phyloP scores from a whole-genome alignment of 805 yeast species.

The Yamadazyma insecticola region DNA sequence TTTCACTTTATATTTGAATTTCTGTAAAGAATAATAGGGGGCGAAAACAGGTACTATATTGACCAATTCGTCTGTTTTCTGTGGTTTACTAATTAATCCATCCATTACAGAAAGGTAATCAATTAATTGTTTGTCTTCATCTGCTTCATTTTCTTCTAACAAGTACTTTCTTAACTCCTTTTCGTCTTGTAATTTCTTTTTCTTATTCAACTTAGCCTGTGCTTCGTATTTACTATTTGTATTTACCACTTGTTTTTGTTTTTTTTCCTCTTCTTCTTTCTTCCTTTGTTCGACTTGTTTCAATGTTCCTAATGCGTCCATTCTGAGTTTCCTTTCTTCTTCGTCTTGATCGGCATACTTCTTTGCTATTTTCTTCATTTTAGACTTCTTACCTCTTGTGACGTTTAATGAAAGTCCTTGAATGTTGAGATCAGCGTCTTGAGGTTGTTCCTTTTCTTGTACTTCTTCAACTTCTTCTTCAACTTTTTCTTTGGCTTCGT shows the following conservation, averaged over 20 bases:
- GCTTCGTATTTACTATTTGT: constrained; percentile 19
- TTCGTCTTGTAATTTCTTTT: constrained; percentile 43
- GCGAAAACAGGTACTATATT: constrained; percentile 85
- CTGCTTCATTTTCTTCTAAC: constrained; percentile 30
- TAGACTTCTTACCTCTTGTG: constrained; percentile 79
- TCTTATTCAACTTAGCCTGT: constrained; percentile 38
- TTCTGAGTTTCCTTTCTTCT: constrained; percentile 68
- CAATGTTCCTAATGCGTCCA: constrained; percentile 81
- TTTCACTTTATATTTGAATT: constrained; percentile 77
- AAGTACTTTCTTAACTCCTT: constrained; percentile 41
- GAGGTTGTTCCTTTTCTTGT: not conserved
- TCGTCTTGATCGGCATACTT: constrained; percentile 93
- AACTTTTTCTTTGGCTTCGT: constrained; percentile 6
- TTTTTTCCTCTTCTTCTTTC: constrained; percentile 20
- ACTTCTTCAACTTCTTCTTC: constrained; percentile 1
- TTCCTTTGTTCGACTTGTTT: constrained; percentile 41
- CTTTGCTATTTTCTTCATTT: constrained; percentile 72
- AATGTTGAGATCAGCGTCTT: not conserved
- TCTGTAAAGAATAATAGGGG: constrained; percentile 80
- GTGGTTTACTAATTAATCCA: constrained; percentile 41
- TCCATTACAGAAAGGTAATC: constrained; percentile 43
- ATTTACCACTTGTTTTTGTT: constrained; percentile 16
- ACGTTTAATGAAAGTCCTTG: constrained; percentile 5
- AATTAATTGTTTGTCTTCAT: constrained; percentile 16
- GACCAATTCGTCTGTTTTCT: constrained; percentile 45